Evolutionary conservation across 805 yeast species (phyloP), one percentile per base, ranked within the genome.

Genomic region (Saccharomycopsis babjevae): DNA sequence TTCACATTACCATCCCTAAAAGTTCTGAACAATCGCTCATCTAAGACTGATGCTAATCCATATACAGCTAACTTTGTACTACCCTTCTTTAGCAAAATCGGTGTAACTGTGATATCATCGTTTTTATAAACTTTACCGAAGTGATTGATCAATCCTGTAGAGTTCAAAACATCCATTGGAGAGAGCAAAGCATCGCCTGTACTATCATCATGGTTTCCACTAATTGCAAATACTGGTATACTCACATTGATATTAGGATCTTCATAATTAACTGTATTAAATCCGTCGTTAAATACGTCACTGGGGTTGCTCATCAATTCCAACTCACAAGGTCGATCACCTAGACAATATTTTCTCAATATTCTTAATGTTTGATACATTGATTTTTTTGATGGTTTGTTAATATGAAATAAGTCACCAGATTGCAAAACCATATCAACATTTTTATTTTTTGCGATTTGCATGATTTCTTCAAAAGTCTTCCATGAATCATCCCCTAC

Each of bases 201-300:
- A 2, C 97, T 89, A 72, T 94, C 98, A 72, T 94, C 99, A 71
- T 94, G 99, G 68, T 94, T 94, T 1, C 99, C 99, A 55, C 93
- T 84, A 3, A 94, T 93, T 6, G 92, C 93, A 76, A 94, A 90
- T 8, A 94, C 81, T 0, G 99, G 99, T 16, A 92, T 80, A 0
- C 96, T 84, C 2, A 94, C 85, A 71, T 94, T 94, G 63, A 89
- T 73, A 71, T 94, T 90, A 1, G 93, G 90, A 71, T 94, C 98
- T 69, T 89, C 94, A 70, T 89, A 96, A 68, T 91, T 91, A 32
- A 92, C 88, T 60, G 82, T 80, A 57, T 84, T 81, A 66, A 87
- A 78, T 18, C 88, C 86, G 60, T 83, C 84, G 57, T 81, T 84
- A 65, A 87, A 78, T 1, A 83, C 83, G 54, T 76, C 66, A 1